Conservation (phyloP, 1,284 basidiomycete genomes). For the Takashimella koratensis region DNA sequence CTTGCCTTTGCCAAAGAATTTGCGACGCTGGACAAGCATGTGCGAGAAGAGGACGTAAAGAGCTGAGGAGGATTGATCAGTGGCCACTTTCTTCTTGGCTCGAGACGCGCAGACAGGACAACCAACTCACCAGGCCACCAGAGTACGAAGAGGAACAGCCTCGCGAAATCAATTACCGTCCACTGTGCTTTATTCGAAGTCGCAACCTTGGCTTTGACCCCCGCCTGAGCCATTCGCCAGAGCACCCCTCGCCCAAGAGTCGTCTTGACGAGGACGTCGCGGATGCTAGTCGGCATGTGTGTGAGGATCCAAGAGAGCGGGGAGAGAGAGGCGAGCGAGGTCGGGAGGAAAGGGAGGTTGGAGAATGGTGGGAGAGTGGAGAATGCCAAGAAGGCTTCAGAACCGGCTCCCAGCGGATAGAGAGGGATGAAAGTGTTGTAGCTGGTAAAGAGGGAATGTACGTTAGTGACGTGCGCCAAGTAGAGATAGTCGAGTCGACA, state of each 20-base stretch:
- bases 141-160: conserved; percentile 64
- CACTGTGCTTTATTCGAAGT: conserved; percentile 11
- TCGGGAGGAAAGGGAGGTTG: conserved; percentile 37
- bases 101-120: too few relatives aligned
- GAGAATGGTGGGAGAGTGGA: conserved; percentile 64
- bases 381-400: conserved; percentile 81
- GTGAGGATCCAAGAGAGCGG: conserved; percentile 17
- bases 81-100: too few relatives aligned
- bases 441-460: conserved; percentile 43
- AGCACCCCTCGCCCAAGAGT: conserved; percentile 27
- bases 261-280: conserved; percentile 24
- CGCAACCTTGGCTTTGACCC: conserved; percentile 13
- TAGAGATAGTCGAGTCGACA: too few relatives aligned
- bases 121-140: conserved; percentile 86
- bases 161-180: conserved; percentile 53
- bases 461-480: conserved; percentile 5
- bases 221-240: conserved; percentile 30
- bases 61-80: conserved; percentile 57
- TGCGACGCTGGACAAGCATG: conserved; percentile 80
- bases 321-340: conserved; percentile 16
- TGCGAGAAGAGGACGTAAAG: conserved; percentile 84
- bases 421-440: conserved; percentile 92
- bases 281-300: conserved; percentile 23
- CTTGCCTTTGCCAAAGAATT: conserved; percentile 60
- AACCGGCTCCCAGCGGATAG: conserved; percentile 86